Base-by-base conservation (phyloP, 2,329 filamentous ascomycete species). In the Botrytis cinerea region DNA sequence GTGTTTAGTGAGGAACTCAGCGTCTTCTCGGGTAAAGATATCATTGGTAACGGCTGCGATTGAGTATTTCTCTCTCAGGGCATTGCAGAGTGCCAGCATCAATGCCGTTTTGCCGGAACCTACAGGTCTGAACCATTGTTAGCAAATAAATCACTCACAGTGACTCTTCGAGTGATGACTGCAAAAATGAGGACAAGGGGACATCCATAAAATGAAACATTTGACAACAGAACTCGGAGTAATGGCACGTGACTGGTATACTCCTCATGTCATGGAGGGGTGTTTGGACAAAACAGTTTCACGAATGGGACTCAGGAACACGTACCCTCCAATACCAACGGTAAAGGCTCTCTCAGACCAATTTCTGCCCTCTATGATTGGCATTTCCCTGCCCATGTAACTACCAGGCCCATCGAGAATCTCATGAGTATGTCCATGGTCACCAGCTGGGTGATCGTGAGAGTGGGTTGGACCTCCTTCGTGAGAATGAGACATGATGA, bases 1-100 rank as follows among this genome's bases (percentile, higher is more conserved):
- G 87, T 98, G 88, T 73, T 91, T 90, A 74, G 94, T 97, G 40
- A 99, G 90, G 85, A 99, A 99, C 84, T 98, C 96, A 85, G 95
- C 95, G 86, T 99, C 96, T 85, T 99, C 96, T 77, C 92, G 92
- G 35, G 95, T 98, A 87, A 98, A 98, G 86, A 98, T 98, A 86
- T 98, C 95, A 87, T 98, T 98, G 68, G 96, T 99, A 35, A 99
- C 95, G 74, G 94, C 96, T 0, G 96, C 96, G 80, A 99, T 92
- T 81, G 91, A 94, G 88, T 93, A 95, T 72, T 88, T 86, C 69
- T 91, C 87, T 75, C 96, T 92, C 10, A 99, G 90, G 12, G 92
- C 91, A 51, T 91, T 91, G 85, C 94, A 98, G 78, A 98, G 92
- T 57, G 93, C 92, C 18, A 98, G 90, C 95, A 99, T 98, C 43